Percentiles rank a stretch among this genome's conserved stretches.
phyloP scores from a whole-genome alignment of 371 early-diverging fungal species.

The Umbelopsis sp. region DNA sequence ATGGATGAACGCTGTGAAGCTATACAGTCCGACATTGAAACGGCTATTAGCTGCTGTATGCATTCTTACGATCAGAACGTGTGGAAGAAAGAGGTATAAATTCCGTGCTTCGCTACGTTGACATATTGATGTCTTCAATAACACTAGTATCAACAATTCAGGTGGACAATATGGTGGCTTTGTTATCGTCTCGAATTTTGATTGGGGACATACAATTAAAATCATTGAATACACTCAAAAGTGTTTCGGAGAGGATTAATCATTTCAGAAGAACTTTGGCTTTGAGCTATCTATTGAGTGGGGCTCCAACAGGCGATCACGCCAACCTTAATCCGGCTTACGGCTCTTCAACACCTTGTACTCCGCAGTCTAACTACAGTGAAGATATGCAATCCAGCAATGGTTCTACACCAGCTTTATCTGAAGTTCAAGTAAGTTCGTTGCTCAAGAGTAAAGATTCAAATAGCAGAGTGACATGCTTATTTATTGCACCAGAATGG shows the following conservation, averaged over 20 bases:
- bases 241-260: constrained; percentile 10
- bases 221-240: not conserved
- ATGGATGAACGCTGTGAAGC: constrained; percentile 33
- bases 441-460: not conserved
- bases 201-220: constrained; percentile 27
- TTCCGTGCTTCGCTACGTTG: not conserved
- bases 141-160: not conserved
- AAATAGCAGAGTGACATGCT: not conserved
- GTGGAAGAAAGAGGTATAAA: constrained; percentile 30
- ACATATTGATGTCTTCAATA: not conserved
- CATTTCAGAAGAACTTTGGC: not conserved
- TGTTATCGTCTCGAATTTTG: constrained; percentile 27
- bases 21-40: constrained; percentile 34
- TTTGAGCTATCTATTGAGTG: not conserved
- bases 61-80: constrained; percentile 19
- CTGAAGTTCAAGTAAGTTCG: not conserved
- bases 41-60: constrained; percentile 34
- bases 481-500: not conserved
- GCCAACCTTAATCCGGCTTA: not conserved
- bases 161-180: constrained; percentile 27
- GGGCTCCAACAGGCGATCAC: not conserved
- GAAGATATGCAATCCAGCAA: constrained; percentile 4
- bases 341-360: not conserved
- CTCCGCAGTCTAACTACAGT: not conserved
- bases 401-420: not conserved